Base-by-base conservation (phyloP, 2,329 filamentous ascomycete species). In the Neophaeococcomyces aloes region DNA sequence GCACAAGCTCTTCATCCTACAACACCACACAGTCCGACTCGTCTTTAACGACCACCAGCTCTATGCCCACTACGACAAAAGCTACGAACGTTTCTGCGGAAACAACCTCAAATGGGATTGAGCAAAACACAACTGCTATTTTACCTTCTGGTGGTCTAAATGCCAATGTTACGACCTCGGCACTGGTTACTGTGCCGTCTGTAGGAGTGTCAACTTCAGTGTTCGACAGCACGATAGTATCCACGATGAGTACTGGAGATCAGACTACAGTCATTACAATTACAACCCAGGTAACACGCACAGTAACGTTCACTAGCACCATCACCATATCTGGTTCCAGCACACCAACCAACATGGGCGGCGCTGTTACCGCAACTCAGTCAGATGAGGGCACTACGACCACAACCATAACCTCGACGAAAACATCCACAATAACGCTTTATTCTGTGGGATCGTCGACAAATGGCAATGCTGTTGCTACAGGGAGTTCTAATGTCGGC, bases 21-120 rank as follows among this genome's bases (percentile, higher is more conserved):
- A 40, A 41, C 38, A 5, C 8, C 8, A 41, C 38, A 2, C 34
- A 30, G 38, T 41, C 38, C 18, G 38, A 33, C 8, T 41, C 29
- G 38, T 3, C 18, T n/a, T n/a, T n/a, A 29, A 32, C 3, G 7
- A 3, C 6, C 3, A 41, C n/a, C 30, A 41, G 38, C 17, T 13
- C 29, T n/a, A 32, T n/a, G n/a, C n/a, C n/a, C n/a, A n/a, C n/a
- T n/a, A n/a, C n/a, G n/a, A n/a, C n/a, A n/a, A n/a, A n/a, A n/a
- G n/a, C n/a, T n/a, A n/a, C n/a, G n/a, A n/a, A n/a, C n/a, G n/a
- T n/a, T n/a, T n/a, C n/a, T n/a, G n/a, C n/a, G n/a, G n/a, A n/a
- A n/a, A n/a, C n/a, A n/a, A n/a, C n/a, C n/a, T n/a, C n/a, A n/a
- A n/a, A n/a, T n/a, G n/a, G n/a, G n/a, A n/a, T n/a, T n/a, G n/a